Evolutionary conservation across 768 basidiomycete species (phyloP).

Genomic region (Mycena polygramma): DNA sequence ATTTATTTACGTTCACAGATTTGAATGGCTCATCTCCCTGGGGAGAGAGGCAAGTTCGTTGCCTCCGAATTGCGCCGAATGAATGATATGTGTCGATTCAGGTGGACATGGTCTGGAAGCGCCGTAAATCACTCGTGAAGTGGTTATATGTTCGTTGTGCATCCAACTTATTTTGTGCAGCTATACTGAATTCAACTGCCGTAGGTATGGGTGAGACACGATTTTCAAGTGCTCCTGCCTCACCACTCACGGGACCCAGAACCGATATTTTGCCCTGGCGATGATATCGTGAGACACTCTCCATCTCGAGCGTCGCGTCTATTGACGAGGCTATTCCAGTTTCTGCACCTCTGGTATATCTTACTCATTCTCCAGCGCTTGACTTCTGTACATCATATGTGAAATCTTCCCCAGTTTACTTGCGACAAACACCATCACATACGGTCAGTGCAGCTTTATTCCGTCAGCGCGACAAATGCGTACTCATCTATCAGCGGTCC

Average conservation of each 20-base stretch:
- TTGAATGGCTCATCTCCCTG: conserved; percentile 3
- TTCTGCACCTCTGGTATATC: not conserved
- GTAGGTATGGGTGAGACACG: not conserved
- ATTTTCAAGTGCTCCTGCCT: no score
- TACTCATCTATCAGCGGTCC: not conserved
- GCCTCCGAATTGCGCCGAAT: not conserved
- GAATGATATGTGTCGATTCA: not conserved
- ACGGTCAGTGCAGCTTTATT: not conserved
- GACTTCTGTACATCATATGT: no score
- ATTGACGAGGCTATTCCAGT: not conserved
- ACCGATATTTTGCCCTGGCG: not conserved
- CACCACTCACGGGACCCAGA: not conserved
- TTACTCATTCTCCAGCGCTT: not conserved
- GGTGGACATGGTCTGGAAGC: not conserved
- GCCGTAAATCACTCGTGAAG: conserved; percentile 3
- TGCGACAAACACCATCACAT: not conserved
- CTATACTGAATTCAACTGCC: not conserved
- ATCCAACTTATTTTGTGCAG: not conserved
- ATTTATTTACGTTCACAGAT: not conserved
- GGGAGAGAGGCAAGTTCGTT: not conserved
- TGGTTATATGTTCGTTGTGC: not conserved
- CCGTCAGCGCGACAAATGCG: not conserved
- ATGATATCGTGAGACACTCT: not conserved
- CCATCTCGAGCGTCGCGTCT: not conserved
- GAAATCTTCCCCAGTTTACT: not conserved